Percentiles rank a stretch among this genome's conserved stretches.
phyloP scores from a whole-genome alignment of 202 grass and related monocot genomes.

The Carex sylvatica region DNA sequence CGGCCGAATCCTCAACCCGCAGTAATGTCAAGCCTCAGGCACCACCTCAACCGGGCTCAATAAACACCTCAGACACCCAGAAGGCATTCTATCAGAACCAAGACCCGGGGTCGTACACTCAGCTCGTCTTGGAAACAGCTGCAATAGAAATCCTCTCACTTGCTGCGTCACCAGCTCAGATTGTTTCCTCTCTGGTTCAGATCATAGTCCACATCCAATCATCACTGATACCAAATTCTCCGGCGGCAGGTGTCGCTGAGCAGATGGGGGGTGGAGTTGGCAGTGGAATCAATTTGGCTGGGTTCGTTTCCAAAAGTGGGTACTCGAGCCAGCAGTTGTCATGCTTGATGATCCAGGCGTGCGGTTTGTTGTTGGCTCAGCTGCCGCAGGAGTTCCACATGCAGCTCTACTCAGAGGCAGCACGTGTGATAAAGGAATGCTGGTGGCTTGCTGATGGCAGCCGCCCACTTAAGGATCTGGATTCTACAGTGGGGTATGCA shows the following conservation, averaged over 20 bases:
- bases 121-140: slow-evolving; percentile 96
- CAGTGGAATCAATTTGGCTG: slow-evolving; percentile 59
- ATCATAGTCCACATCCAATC: slow-evolving; percentile 79
- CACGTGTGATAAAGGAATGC: slow-evolving; percentile 91
- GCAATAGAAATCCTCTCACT: slow-evolving; percentile 96
- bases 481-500: slow-evolving; percentile 94
- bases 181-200: slow-evolving; percentile 87
- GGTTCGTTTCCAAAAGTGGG: slow-evolving; percentile 92
- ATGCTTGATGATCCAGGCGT: slow-evolving; percentile 97
- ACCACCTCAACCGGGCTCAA: slow-evolving; percentile 53
- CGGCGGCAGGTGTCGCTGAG: slow-evolving; percentile 63
- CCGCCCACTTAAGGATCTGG: slow-evolving; percentile 83
- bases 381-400: slow-evolving; percentile 92
- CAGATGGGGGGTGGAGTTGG: slow-evolving; percentile 41
- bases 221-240: slow-evolving; percentile 82
- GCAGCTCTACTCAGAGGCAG: slow-evolving; percentile 92
- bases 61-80: slow-evolving; percentile 56
- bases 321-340: slow-evolving; percentile 89
- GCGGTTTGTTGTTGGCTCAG: slow-evolving; percentile 89
- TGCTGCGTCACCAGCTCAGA: slow-evolving; percentile 63
- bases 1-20: slow-evolving; percentile 39
- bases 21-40: slow-evolving; percentile 42
- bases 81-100: slow-evolving; percentile 98
- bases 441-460: slow-evolving; percentile 94
- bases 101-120: slow-evolving; percentile 95